These are phyloP conservation scores for Nitzschia putrida DNA, from an alignment of 108 stramenopile species.

Conservation along the genomic window DNA sequence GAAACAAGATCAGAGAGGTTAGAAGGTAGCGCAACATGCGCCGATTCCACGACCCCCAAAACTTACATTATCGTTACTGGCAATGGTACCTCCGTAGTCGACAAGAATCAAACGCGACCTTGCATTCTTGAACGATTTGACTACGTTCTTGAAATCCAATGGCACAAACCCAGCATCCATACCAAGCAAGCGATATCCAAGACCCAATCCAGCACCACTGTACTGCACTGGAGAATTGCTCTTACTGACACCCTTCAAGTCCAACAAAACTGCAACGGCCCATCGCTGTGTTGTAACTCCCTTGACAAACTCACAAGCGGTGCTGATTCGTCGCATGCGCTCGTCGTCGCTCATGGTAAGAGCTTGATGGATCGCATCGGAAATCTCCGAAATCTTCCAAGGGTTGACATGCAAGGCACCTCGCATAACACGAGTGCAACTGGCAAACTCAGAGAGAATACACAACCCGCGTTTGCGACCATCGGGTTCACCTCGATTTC, in stretches of 20 bases:
- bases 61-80: constrained; percentile 91
- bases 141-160: constrained; percentile 70
- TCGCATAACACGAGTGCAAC: constrained; percentile 94
- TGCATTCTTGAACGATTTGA: constrained; percentile 73
- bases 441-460: constrained; percentile 86
- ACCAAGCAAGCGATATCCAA: constrained; percentile 91
- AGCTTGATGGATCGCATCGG: constrained; percentile 72
- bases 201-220: constrained; percentile 91
- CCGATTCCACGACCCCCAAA: neutral
- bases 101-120: constrained; percentile 86
- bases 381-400: constrained; percentile 89
- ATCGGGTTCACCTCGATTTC: constrained; percentile 53
- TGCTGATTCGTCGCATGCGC: constrained; percentile 70
- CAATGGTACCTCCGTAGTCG: constrained; percentile 97
- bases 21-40: neutral
- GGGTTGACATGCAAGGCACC: constrained; percentile 93
- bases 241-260: constrained; percentile 86
- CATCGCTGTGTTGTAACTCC: constrained; percentile 94
- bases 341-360: constrained; percentile 83
- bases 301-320: constrained; percentile 88
- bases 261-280: constrained; percentile 87
- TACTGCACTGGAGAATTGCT: constrained; percentile 71
- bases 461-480: constrained; percentile 89
- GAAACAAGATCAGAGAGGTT: constrained; percentile 17
- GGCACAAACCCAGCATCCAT: constrained; percentile 78